Evolutionary conservation across 164 flowering plant species (phyloP), one percentile per base, ranked within the genome.

Genomic region (Kingdonia uniflora): DNA sequence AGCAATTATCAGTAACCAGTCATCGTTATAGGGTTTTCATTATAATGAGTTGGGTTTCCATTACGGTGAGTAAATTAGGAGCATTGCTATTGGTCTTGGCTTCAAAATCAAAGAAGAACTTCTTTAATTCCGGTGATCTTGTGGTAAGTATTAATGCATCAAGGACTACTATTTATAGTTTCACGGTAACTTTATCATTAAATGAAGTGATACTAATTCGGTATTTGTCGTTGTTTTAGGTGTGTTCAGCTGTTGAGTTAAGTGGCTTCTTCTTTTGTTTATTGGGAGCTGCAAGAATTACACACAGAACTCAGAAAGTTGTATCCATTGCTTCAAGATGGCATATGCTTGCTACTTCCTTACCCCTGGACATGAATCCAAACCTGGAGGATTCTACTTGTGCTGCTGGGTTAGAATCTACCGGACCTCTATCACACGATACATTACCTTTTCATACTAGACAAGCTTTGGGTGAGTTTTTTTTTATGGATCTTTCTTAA

Each of bases 121-220:
- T 85, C 72, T 72, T 76, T 72, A 85, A 76, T 58, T 79, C 95
- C 6, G 97, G 91, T 2, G 97, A 88, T 55, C 76, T 88, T 53
- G 76, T 83, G 77, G 96, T 87, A 71, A 73, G 73, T 1, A 24
- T 12, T 50, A 50, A 8, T 19, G 19, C 14, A 10, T 2, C 40
- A 39, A 40, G 2, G 38, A 29, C 4, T 29, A 29, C 45, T n/a
- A 8, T 40, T 40, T 7, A 52, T 14, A 14, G 10, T 17, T 19
- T 11, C 1, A 19, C 5, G 35, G n/a, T 19, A 38, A 6, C 42
- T 37, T 39, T 1, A 6, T 6, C 0, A 12, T 42, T 42, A 10
- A 5, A 14, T 42, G n/a, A 14, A 5, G 12, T 42, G 44, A 37
- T 37, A 37, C 40, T 37, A 37, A 37, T 42, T 42, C n/a, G 5